Evolutionary conservation across 2,329 filamentous ascomycete species (phyloP), one percentile per base, ranked within the genome.

Genomic region (Nemania bipapillata): DNA sequence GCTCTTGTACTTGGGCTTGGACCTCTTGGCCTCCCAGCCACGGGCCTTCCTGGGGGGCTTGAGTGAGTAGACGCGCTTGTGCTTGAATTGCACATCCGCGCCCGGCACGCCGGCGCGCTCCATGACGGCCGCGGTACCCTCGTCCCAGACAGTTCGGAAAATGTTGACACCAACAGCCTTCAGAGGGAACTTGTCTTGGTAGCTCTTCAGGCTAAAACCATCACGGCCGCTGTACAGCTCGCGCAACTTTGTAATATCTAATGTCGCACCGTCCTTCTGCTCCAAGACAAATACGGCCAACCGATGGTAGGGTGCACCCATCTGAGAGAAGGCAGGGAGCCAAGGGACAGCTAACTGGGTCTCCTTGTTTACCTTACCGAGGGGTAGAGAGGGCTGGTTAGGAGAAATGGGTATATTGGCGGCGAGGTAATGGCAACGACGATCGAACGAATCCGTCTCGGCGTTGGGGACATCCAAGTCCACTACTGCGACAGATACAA

Each of bases 141-240:
- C 92, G 80, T 99, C 96, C 93, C 94, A 98, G 72, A 91, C 83
- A 68, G 89, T 91, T 73, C 96, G 90, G 89, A 98, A 99, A 75
- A 99, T 83, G 78, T 90, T 92, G 75, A 93, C 92, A 50, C 94
- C 94, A 66, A 97, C 89, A 7, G 94, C 88, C 66, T 84, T 86
- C 69, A 96, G 83, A 66, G 83, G 81, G 78, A 92, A 88, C 78
- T 89, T 90, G 78, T 90, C 87, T 72, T 90, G 87, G 79, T 96
- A 91, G 70, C 87, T 89, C 77, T 93, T 90, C 69, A 97, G 83
- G 65, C 86, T 90, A 82, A 97, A 96, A 54, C 86, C 86, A 56
- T 94, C 87, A 60, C 91, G 87, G 50, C 73, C 71, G 24, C 79
- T 74, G 77, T 87, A 85, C 24, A 84, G 79, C 73, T 86, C 82